phyloP scores from a whole-genome alignment of 192 early-diverging fungal species.

The Linderina pennispora region DNA sequence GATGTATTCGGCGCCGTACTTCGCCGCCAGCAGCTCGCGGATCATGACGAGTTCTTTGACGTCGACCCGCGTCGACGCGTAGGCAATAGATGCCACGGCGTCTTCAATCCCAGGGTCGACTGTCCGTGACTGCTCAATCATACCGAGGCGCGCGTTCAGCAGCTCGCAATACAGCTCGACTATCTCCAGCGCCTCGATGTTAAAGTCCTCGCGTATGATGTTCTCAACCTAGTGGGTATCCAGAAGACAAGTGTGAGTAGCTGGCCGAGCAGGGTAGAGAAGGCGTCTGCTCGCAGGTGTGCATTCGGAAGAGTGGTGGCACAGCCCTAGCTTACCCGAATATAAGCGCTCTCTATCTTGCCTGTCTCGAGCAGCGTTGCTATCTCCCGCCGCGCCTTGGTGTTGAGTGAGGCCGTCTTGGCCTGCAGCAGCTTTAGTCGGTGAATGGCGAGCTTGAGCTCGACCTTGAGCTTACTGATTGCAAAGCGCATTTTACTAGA shows the following conservation, averaged over 20 bases:
- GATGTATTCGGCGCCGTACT: conserved; percentile 82
- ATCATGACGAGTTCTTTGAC: conserved; percentile 75
- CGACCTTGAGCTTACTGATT: conserved; percentile 64
- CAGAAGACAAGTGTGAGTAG: no score
- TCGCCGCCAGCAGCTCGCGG: conserved; percentile 72
- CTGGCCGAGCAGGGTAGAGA: no score
- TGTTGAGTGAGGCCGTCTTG: conserved; percentile 73
- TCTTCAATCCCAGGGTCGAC: conserved; percentile 80
- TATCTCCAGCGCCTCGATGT: conserved; percentile 90
- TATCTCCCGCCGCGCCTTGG: conserved; percentile 76
- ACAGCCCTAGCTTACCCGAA: no score
- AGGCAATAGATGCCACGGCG: conserved; percentile 85
- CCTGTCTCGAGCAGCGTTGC: conserved; percentile 70
- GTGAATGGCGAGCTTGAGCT: conserved; percentile 82
- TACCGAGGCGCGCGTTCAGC: conserved; percentile 76
- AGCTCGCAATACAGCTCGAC: conserved; percentile 89
- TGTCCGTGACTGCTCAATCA: conserved; percentile 77
- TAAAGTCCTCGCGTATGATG: conserved; percentile 93
- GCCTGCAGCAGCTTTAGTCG: conserved; percentile 82
- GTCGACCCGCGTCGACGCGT: conserved; percentile 81
- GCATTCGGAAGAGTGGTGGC: no score
- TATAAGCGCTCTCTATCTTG: conserved; percentile 82
- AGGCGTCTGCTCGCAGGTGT: no score
- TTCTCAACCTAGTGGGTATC: no score
- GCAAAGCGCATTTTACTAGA: conserved; percentile 5